Evolutionary conservation across 371 early-diverging fungal genomes (phyloP).

Genomic region (Syncephalastrum sp.): DNA sequence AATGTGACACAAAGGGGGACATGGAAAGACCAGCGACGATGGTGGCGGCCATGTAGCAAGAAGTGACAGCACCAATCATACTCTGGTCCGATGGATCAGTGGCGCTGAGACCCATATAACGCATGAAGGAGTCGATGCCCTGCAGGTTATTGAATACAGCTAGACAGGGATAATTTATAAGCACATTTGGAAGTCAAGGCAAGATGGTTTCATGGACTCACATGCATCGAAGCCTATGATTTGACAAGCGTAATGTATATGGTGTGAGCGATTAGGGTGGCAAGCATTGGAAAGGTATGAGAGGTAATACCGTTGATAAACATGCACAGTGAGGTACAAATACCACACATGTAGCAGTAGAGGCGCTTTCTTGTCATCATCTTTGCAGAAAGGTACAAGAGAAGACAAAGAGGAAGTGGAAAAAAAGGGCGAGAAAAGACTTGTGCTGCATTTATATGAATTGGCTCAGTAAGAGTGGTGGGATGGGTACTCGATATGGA

Average conservation of each 20-base stretch:
- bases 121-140: constrained; percentile 19
- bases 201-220: constrained; percentile 6
- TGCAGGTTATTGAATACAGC: constrained; percentile 32
- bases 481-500: too few species aligned
- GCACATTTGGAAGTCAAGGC: not conserved
- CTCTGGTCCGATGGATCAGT: constrained; percentile 15
- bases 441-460: too few species aligned
- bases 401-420: not conserved
- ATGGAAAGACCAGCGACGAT: constrained; percentile 23
- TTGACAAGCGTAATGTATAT: too few species aligned
- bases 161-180: not conserved
- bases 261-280: too few species aligned
- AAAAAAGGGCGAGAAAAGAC: too few species aligned
- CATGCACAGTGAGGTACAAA: constrained; percentile 23
- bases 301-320: constrained; percentile 21
- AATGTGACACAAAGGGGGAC: constrained; percentile 20
- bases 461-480: too few species aligned
- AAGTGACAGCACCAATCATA: constrained; percentile 29
- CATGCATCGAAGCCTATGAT: constrained; percentile 21
- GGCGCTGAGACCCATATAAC: constrained; percentile 17
- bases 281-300: too few species aligned
- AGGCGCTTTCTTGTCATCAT: constrained; percentile 20
- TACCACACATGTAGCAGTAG: constrained; percentile 16
- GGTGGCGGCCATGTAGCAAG: constrained; percentile 22
- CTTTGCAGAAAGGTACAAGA: not conserved